A percentile compares a stretch with the other conserved stretches of the same genome.
These are phyloP conservation scores for Sclerotiophoma versabilis DNA, from an alignment of 2,329 filamentous ascomycete species.

Conservation along the genomic window DNA sequence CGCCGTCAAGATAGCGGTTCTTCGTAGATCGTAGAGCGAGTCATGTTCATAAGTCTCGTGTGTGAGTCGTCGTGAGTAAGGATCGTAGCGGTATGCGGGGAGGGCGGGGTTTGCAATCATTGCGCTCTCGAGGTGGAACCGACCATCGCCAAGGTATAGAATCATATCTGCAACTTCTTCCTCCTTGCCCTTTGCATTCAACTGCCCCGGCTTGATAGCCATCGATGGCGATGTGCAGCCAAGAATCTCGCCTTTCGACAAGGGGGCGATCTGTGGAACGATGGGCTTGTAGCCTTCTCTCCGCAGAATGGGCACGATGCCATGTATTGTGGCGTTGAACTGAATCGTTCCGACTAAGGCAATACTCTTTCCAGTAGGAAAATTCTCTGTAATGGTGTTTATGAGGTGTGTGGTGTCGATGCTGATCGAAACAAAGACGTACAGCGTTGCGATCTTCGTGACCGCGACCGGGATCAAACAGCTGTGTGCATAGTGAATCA, in stretches of 20 bases:
- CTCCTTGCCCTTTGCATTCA: slow-evolving; percentile 57
- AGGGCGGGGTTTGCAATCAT: slow-evolving; percentile 98
- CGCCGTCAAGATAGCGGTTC: slow-evolving; percentile 77
- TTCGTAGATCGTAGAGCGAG: slow-evolving; percentile 84
- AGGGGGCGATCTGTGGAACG: slow-evolving; percentile 88
- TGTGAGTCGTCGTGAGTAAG: slow-evolving; percentile 90
- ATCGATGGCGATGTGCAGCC: slow-evolving; percentile 87
- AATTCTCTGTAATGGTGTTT: slow-evolving; percentile 87
- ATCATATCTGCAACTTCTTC: slow-evolving; percentile 68
- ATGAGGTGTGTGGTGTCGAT: slow-evolving; percentile 91
- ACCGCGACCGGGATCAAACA: slow-evolving; percentile 96
- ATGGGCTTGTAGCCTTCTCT: slow-evolving; percentile 83
- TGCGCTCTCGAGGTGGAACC: slow-evolving; percentile 95
- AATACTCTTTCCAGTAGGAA: slow-evolving; percentile 82
- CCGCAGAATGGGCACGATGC: slow-evolving; percentile 77
- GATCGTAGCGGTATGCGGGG: slow-evolving; percentile 94
- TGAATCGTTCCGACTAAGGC: slow-evolving; percentile 97
- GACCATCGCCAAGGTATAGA: slow-evolving; percentile 87
- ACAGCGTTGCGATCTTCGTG: slow-evolving; percentile 95
- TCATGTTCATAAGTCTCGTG: slow-evolving; percentile 91
- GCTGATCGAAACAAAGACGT: slow-evolving; percentile 97
- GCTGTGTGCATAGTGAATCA: slow-evolving; percentile 97
- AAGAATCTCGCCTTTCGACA: slow-evolving; percentile 94
- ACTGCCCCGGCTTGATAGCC: slow-evolving; percentile 42
- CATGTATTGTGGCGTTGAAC: slow-evolving; percentile 97